A percentile compares a stretch with the other conserved stretches of the same genome.
These are phyloP conservation scores for Rhipidocladum racemiflorum DNA, from an alignment of 176 grass and related monocot genomes.

Conservation along the genomic window DNA sequence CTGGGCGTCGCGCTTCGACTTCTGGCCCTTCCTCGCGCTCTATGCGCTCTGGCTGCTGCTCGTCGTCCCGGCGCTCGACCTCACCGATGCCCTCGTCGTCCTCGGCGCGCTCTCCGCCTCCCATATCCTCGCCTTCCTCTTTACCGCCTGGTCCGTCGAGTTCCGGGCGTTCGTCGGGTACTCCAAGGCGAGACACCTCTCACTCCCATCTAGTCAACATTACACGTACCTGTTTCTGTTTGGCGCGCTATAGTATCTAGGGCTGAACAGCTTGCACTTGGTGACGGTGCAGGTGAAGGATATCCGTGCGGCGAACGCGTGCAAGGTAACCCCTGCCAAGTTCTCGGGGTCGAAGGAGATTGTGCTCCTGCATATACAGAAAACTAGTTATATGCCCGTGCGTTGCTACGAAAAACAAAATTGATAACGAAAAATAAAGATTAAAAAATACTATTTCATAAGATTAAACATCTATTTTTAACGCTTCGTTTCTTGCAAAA, in stretches of 20 bases:
- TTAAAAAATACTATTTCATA: no score
- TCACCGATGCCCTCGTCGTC: constrained; percentile 77
- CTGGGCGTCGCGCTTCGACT: constrained; percentile 82
- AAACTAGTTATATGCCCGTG: no score
- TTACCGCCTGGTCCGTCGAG: constrained; percentile 93
- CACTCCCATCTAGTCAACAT: constrained; percentile 5
- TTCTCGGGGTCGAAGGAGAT: constrained; percentile 97
- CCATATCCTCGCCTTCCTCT: constrained; percentile 84
- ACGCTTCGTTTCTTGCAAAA: no score
- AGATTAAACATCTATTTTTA: no score
- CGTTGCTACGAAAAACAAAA: no score
- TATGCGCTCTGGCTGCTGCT: constrained; percentile 76
- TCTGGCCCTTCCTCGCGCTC: constrained; percentile 86
- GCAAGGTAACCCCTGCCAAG: constrained; percentile 85
- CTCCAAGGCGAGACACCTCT: constrained; percentile 57
- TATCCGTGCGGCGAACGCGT: constrained; percentile 60
- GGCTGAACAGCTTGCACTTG: constrained; percentile 30
- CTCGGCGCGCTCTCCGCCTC: constrained; percentile 50
- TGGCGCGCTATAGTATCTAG: background rate
- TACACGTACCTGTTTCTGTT: background rate
- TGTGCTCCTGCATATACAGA: constrained; percentile 63
- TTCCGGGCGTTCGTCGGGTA: constrained; percentile 81
- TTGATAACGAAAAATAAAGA: no score
- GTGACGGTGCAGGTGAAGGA: constrained; percentile 59
- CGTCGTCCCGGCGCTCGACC: constrained; percentile 75